Evolutionary conservation across 1,284 basidiomycete genomes (phyloP), one percentile per base, ranked within the genome.

Genomic region (Cryptococcus maquisensis): DNA sequence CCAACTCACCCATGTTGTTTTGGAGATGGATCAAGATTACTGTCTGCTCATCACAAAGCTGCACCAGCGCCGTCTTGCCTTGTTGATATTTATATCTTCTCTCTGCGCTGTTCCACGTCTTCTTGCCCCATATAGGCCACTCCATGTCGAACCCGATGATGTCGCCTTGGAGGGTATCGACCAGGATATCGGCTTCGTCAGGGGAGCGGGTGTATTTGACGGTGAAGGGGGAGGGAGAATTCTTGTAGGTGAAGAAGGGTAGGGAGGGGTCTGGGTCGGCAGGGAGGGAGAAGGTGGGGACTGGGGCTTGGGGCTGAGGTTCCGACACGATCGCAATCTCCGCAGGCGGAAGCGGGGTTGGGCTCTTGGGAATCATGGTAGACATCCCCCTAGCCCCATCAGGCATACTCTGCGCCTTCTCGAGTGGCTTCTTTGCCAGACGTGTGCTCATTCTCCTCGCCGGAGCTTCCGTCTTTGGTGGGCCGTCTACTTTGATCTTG

Each of bases 1-100:
- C 3, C 16, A 9, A 63, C 68, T 59, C 49, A 73, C 74, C 51
- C 24, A 54, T 62, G 61, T 67, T 69, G 16, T 55, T 57, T 4
- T 62, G 62, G 6, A 78, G 51, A 38, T 77, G 77, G 1, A 76
- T 62, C 3, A 78, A 57, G 13, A 78, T 49, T 8, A 77, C 66
- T 51, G 71, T 61, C 28, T 60, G 54, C 20, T 66, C 65, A 60
- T 77, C 74, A 43, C 69, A 70, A 6, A 78, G 43, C 60, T 78
- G 77, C 12, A 75, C 62, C 35, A 78, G 51, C 0, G 73, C 75
- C 2, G 73, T 74, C 47, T 64, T 68, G 2, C 65, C 65, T 47
- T 69, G 64, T 8, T 47, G 54, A n/a, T 49, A 61, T 8, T 40
- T 47, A 15, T 57, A 62, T 16, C 45, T 56, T 13, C 54, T 50